A percentile compares a stretch with the other conserved stretches of the same genome.
Evolutionary conservation across 2,329 filamentous ascomycete species (phyloP).

Genomic region (Blastomyces silverae): DNA sequence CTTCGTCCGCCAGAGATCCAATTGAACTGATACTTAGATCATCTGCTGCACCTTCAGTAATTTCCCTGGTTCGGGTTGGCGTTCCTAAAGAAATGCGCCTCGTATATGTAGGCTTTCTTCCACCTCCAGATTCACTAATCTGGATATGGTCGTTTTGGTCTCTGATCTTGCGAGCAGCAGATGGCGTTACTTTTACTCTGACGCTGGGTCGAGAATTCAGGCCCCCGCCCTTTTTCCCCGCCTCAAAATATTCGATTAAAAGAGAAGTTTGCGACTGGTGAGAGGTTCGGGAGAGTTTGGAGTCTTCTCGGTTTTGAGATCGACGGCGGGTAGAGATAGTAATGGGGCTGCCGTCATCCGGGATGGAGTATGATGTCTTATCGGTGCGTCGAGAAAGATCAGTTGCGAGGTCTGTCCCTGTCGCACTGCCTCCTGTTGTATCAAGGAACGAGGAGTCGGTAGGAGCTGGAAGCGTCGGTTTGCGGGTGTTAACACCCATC

Average conservation of each 20-base stretch:
- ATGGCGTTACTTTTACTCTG: conserved; percentile 71
- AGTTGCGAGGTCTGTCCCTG: conserved; percentile 45
- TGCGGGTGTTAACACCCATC: conserved; percentile 46
- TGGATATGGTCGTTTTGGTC: conserved; percentile 68
- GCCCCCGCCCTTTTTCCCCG: conserved; percentile 56
- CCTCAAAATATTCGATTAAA: conserved; percentile 92
- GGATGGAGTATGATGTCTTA: conserved; percentile 46
- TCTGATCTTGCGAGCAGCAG: conserved; percentile 51
- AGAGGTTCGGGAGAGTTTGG: conserved; percentile 45
- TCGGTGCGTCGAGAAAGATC: conserved; percentile 47
- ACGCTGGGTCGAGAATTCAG: conserved; percentile 72
- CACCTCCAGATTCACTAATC: conserved; percentile 63
- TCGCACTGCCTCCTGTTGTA: conserved; percentile 38
- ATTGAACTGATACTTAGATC: conserved; percentile 64
- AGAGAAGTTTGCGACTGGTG: conserved; percentile 76
- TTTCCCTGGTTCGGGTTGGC: conserved; percentile 35
- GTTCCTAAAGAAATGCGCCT: conserved; percentile 58
- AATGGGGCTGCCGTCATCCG: conserved; percentile 63
- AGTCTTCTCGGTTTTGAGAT: conserved; percentile 44
- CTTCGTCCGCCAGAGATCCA: conserved; percentile 71
- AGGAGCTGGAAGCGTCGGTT: conserved; percentile 45
- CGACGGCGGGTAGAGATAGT: conserved; percentile 66
- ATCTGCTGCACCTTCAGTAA: conserved; percentile 45
- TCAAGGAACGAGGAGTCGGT: conserved; percentile 45
- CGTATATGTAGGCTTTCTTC: conserved; percentile 63